These are phyloP conservation scores for Ploettnerulaceae sp. DNA, from an alignment of 2,329 filamentous ascomycete species.

Conservation along the genomic window DNA sequence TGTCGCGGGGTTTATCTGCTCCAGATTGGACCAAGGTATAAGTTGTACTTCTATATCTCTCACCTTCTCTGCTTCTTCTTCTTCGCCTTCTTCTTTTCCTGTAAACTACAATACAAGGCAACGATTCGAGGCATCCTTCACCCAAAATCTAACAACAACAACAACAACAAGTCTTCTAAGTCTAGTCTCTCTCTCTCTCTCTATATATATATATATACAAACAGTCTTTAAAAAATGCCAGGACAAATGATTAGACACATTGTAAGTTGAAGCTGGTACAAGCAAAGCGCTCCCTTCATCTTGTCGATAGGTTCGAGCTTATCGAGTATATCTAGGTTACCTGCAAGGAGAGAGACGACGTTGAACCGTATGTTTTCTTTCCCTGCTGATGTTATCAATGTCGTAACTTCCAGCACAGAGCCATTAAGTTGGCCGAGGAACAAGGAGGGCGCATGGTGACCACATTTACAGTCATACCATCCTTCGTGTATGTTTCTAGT, in stretches of 20 bases:
- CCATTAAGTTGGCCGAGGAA: conserved; percentile 68
- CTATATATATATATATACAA: not conserved
- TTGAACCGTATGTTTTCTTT: conserved; percentile 12
- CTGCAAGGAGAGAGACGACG: conserved; percentile 8
- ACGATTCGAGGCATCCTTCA: too few species aligned
- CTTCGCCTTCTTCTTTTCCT: too few species aligned
- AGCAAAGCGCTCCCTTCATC: not conserved
- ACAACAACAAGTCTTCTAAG: too few species aligned
- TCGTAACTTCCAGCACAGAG: conserved; percentile 48
- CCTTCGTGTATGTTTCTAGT: conserved; percentile 78
- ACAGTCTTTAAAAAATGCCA: conserved; percentile 7
- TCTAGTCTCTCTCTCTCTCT: too few species aligned
- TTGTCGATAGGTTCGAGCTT: not conserved
- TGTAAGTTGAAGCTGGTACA: conserved; percentile 4
- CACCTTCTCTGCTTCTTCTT: too few species aligned
- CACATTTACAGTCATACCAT: conserved; percentile 78
- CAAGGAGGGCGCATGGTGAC: conserved; percentile 81
- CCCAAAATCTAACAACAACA: too few species aligned
- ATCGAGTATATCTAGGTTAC: conserved; percentile 6
- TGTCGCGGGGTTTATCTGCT: conserved; percentile 7
- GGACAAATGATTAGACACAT: conserved; percentile 15
- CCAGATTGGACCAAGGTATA: too few species aligned
- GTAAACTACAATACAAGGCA: too few species aligned
- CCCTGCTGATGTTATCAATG: not conserved
- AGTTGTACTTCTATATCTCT: too few species aligned